These are phyloP conservation scores for Malus sieversii DNA, from an alignment of 306 rosid genomes.

Conservation along the genomic window DNA sequence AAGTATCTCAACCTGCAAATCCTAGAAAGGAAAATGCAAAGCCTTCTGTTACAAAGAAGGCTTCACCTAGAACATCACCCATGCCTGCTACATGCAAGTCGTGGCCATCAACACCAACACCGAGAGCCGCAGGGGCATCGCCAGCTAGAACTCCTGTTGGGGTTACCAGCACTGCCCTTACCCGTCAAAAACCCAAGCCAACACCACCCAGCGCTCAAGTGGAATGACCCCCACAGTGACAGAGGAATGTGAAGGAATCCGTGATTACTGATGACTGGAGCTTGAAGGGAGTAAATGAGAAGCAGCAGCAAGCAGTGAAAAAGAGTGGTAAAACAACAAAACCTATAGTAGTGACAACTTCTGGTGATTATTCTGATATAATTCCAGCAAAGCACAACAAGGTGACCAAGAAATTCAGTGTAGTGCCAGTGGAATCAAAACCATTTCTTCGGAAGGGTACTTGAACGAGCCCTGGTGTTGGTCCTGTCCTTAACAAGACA, in stretches of 20 bases:
- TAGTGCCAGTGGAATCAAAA: constrained; percentile 88
- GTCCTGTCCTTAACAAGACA: constrained; percentile 46
- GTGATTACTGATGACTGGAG: constrained; percentile 29
- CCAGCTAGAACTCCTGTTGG: constrained; percentile 51
- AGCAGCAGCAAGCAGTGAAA: constrained; percentile 36
- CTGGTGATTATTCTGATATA: constrained; percentile 41
- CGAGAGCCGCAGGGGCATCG: constrained; percentile 44
- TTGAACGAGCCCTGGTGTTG: constrained; percentile 35
- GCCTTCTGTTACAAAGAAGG: constrained; percentile 30
- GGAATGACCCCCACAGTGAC: constrained; percentile 50
- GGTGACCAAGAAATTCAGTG: constrained; percentile 80
- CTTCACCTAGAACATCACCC: constrained; percentile 44
- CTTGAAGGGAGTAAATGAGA: constrained; percentile 48
- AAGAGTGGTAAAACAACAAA: constrained; percentile 48
- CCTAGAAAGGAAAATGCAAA: constrained; percentile 49
- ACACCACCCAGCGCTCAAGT: constrained; percentile 32
- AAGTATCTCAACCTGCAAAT: constrained; percentile 42
- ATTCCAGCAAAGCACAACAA: constrained; percentile 51
- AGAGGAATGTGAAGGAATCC: constrained; percentile 54
- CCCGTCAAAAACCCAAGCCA: constrained; percentile 44
- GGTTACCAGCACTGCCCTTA: constrained; percentile 44
- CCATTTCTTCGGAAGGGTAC: constrained; percentile 84
- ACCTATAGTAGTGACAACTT: constrained; percentile 34
- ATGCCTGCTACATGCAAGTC: constrained; percentile 78
- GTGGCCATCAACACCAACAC: constrained; percentile 77